These are phyloP conservation scores for Corymbia calophylla DNA, from an alignment of 441 rosid genomes.

Conservation along the genomic window DNA sequence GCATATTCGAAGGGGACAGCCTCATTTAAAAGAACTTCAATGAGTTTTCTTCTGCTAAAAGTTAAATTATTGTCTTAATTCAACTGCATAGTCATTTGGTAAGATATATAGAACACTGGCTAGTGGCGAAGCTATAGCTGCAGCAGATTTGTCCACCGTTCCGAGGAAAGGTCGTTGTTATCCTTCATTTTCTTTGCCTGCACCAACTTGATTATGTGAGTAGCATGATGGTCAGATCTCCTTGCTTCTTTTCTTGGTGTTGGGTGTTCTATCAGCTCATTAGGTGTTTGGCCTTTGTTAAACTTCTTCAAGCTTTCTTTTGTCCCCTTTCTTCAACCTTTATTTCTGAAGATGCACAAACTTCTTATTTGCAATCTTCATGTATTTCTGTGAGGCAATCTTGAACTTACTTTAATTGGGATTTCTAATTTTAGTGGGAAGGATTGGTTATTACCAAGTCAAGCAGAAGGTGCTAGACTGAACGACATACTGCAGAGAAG, in stretches of 20 bases:
- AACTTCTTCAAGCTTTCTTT: not conserved
- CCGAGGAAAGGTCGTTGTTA: not conserved
- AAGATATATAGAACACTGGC: not conserved
- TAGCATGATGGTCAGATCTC: not conserved
- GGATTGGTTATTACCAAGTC: conserved; percentile 68
- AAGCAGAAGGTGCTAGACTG: conserved; percentile 58
- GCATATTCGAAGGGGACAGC: no score
- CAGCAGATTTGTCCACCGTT: not conserved
- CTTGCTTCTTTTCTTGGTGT: not conserved
- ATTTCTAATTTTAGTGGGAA: conserved; percentile 41
- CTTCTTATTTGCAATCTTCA: not conserved
- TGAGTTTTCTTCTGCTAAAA: not conserved
- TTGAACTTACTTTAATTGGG: not conserved
- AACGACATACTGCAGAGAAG: conserved; percentile 30
- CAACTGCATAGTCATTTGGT: not conserved
- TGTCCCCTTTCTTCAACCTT: not conserved
- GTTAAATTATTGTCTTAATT: not conserved
- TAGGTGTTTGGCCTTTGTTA: not conserved
- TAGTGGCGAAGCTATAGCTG: not conserved
- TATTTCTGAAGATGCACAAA: not conserved
- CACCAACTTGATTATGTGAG: not conserved
- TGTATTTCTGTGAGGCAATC: not conserved
- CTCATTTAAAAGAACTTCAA: not conserved
- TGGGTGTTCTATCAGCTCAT: not conserved
- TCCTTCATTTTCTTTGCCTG: not conserved